Conservation (phyloP, 768 basidiomycete genomes). For the Tylopilus sp. region DNA sequence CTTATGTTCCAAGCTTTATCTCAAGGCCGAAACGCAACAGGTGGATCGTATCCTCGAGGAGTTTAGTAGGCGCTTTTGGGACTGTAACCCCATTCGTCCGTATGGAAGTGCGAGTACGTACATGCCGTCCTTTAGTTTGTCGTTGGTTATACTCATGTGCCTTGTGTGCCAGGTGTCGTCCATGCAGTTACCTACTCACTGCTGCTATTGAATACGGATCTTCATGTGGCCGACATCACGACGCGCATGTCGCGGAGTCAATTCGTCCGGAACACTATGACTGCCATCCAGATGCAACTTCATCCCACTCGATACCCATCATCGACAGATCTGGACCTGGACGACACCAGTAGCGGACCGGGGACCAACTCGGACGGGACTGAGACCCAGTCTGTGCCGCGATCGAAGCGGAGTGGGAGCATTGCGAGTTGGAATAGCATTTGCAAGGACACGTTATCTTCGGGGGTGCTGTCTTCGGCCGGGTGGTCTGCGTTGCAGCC, state of each 20-base stretch:
- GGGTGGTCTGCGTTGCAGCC: slow-evolving; percentile 34
- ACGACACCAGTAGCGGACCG: slow-evolving; percentile 62
- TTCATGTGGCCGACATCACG: slow-evolving; percentile 89
- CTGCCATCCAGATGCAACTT: slow-evolving; percentile 77
- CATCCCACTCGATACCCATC: slow-evolving; percentile 56
- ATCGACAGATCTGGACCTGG: slow-evolving; percentile 58
- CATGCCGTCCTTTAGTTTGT: not conserved
- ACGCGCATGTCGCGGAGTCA: slow-evolving; percentile 89
- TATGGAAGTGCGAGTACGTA: slow-evolving; percentile 82
- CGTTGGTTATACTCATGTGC: slow-evolving; percentile 2
- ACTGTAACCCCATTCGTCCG: slow-evolving; percentile 79
- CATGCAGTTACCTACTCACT: slow-evolving; percentile 93
- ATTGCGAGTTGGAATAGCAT: slow-evolving; percentile 84
- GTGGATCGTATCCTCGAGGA: slow-evolving; percentile 94
- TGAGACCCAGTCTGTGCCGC: slow-evolving; percentile 42
- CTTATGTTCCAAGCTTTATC: slow-evolving; percentile 85
- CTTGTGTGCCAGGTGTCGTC: slow-evolving; percentile 64
- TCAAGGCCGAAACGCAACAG: slow-evolving; percentile 97
- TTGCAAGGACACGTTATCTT: slow-evolving; percentile 53
- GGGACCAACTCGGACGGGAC: slow-evolving; percentile 55
- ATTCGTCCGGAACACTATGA: slow-evolving; percentile 90
- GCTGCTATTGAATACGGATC: slow-evolving; percentile 91
- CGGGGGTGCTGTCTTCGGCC: slow-evolving; percentile 34
- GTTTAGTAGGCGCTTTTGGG: slow-evolving; percentile 88
- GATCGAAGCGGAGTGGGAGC: slow-evolving; percentile 77